Conservation (phyloP, 2,329 filamentous ascomycete species). For the Fusarium lateritium region DNA sequence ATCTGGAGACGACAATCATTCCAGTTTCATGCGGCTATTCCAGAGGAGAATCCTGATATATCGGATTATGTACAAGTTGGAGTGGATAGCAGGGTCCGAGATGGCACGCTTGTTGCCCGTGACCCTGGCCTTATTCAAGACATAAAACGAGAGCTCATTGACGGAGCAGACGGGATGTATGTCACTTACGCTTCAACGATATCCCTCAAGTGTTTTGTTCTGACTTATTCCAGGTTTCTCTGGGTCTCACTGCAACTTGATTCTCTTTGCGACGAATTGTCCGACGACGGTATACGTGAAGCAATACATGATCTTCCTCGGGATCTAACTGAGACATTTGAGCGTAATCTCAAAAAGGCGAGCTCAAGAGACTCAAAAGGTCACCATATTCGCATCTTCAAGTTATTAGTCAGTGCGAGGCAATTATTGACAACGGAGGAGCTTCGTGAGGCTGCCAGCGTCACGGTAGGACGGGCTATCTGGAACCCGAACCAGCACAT, state of each 20-base stretch:
- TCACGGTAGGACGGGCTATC: slow-evolving; percentile 50
- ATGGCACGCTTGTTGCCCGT: slow-evolving; percentile 21
- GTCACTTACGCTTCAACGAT: background rate
- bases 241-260: slow-evolving; percentile 56
- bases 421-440: slow-evolving; percentile 53
- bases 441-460: slow-evolving; percentile 57
- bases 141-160: slow-evolving; percentile 37
- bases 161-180: slow-evolving; percentile 54
- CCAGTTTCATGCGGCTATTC: slow-evolving; percentile 1
- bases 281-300: slow-evolving; percentile 55
- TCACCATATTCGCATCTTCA: slow-evolving; percentile 50
- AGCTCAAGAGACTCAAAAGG: background rate
- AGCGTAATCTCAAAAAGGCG: slow-evolving; percentile 50
- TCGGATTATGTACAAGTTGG: slow-evolving; percentile 36
- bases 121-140: slow-evolving; percentile 40
- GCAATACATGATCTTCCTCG: slow-evolving; percentile 51
- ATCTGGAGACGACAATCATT: background rate
- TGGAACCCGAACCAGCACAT: slow-evolving; percentile 44
- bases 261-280: slow-evolving; percentile 53
- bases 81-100: slow-evolving; percentile 13
- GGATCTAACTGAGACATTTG: slow-evolving; percentile 51
- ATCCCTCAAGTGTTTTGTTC: accelerated
- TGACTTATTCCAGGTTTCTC: slow-evolving; percentile 44
- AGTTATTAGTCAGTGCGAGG: slow-evolving; percentile 51
- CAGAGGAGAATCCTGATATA: slow-evolving; percentile 48